Evolutionary conservation across 305 asterid species (phyloP), one percentile per base, ranked within the genome.

Genomic region (Plantago coronopus): DNA sequence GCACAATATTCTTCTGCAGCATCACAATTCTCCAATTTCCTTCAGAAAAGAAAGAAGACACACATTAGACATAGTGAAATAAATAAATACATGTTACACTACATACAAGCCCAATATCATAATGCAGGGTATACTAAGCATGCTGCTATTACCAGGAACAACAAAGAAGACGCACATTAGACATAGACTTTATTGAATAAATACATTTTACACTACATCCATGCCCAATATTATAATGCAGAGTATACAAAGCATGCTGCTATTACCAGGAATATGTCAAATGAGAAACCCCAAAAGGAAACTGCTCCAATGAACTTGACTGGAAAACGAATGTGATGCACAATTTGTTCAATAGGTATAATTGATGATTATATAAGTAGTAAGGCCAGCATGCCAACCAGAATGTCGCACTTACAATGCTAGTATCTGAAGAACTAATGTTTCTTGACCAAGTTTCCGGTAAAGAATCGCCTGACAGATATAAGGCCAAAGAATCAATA

Each of bases 1-100:
- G 79, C 91, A 73, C 99, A 89, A 66, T 93, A 93, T 70, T 77
- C 81, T 71, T 93, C 99, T 51, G 99, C 99, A 71, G 96, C 96
- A 74, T 89, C 96, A 76, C 80, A 87, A 73, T 93, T 79, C 80
- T 89, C 96, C 85, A 93, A 77, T 79, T 89, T 93, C 83, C 99
- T 93, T 49, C 34, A 50, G 56, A 50, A 71, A 64, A 49, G 58
- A 43, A 53, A 73, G 68, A 64, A 15, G 23, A 54, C 1, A 54
- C 31, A 71, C 40, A 34, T 34, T 34, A 34, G 40, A 7, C 40
- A 34, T 34, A 34, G 40, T n/a, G n/a, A n/a, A 2, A 0, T 34
- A 6, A 6, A 34, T 34, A 12, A 34, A 34, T 34, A 34, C 11
- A 34, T 34, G 7, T 34, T 34, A 8, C 40, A 34, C 12, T 2